Percentiles rank a stretch among this genome's conserved stretches.
Conservation (phyloP, 225 moss, liverwort and hornwort genomes). For the Sphagnum tenellum region DNA sequence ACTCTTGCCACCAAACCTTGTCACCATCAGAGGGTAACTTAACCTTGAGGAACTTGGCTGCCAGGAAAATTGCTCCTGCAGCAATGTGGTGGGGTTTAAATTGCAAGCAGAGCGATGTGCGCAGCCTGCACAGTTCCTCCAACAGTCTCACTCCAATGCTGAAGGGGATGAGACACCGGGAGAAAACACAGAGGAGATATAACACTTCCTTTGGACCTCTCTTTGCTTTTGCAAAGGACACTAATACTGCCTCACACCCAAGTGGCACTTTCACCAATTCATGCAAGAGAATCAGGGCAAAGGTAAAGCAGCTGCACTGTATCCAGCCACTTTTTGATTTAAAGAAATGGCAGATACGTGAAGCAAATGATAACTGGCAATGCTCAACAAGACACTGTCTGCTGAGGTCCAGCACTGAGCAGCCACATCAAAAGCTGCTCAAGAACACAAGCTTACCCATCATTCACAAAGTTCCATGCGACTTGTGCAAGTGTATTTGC, state of each 20-base stretch:
- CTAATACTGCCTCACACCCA: constrained; percentile 1
- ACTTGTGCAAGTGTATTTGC: constrained; percentile 80
- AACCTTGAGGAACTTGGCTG: constrained; percentile 81
- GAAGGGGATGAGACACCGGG: background rate
- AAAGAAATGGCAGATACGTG: background rate
- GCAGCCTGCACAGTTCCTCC: constrained; percentile 70
- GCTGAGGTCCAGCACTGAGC: background rate
- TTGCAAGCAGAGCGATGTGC: constrained; percentile 90
- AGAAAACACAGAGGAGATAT: background rate
- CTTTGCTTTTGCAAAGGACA: constrained; percentile 5
- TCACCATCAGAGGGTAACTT: constrained; percentile 48
- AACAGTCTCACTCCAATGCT: background rate
- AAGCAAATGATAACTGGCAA: constrained; percentile 5
- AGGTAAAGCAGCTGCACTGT: background rate
- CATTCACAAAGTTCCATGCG: constrained; percentile 98
- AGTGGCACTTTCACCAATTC: no score
- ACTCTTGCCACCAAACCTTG: constrained; percentile 57
- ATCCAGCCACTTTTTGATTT: constrained; percentile 1
- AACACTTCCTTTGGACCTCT: constrained; percentile 1
- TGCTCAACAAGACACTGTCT: background rate
- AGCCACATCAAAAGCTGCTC: constrained; percentile 8
- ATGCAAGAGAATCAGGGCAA: no score
- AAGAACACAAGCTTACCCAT: constrained; percentile 53
- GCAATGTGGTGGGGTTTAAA: constrained; percentile 96
- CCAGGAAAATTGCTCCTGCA: constrained; percentile 92